phyloP scores from a whole-genome alignment of 2,329 filamentous ascomycete species.

The Colletotrichum tabaci region DNA sequence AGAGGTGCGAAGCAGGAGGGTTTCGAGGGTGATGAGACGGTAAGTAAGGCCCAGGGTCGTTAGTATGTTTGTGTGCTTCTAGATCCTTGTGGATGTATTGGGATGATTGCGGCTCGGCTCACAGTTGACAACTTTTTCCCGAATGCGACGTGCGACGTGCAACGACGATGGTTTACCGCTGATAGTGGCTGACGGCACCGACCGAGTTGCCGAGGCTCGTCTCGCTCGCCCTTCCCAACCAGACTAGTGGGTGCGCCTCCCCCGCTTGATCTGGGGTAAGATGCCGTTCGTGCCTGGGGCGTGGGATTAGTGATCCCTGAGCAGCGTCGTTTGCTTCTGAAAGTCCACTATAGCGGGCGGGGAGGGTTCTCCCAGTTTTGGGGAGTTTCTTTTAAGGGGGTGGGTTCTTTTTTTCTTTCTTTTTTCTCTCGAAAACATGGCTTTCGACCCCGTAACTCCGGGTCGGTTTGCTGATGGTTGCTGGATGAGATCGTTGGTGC shows the following conservation, averaged over 20 bases:
- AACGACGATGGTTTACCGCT: neutral
- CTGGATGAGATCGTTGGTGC: no score
- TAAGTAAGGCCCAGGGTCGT: neutral
- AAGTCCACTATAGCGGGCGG: neutral
- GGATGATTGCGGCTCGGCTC: neutral
- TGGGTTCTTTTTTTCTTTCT: no score
- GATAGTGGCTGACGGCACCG: conserved; percentile 7
- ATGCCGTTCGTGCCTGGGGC: neutral
- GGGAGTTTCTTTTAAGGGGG: no score
- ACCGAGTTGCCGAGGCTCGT: conserved; percentile 42
- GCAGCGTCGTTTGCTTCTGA: conserved; percentile 18
- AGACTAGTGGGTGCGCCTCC: conserved; percentile 2
- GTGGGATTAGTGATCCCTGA: conserved; percentile 14
- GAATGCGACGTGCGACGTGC: conserved; percentile 30
- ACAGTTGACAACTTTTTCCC: conserved; percentile 27
- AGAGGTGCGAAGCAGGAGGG: neutral
- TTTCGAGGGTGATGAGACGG: neutral
- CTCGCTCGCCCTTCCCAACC: conserved; percentile 16
- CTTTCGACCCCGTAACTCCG: no score
- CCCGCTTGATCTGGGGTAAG: conserved; percentile 38
- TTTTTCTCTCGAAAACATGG: no score
- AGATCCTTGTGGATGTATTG: neutral
- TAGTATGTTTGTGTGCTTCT: neutral
- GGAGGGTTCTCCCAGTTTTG: no score
- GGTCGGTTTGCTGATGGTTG: no score